These are phyloP conservation scores for Copromyces sp. DNA, from an alignment of 495 filamentous ascomycete species.

Conservation along the genomic window DNA sequence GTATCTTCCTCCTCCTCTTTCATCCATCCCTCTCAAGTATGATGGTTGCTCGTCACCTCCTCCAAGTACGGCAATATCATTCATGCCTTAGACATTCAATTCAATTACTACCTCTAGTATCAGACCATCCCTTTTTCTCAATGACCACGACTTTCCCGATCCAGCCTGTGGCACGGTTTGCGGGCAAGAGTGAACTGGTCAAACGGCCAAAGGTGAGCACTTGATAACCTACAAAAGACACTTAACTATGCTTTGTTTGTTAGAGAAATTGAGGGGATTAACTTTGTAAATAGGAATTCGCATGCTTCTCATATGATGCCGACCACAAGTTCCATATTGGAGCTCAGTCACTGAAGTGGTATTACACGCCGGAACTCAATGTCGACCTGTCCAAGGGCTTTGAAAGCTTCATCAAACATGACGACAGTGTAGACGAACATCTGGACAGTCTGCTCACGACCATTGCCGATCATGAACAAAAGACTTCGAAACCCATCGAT, in stretches of 20 bases:
- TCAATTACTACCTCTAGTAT: neutral
- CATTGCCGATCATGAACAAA: constrained; percentile 60
- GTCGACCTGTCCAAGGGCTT: constrained; percentile 69
- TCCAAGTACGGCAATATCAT: neutral
- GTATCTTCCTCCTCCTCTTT: neutral
- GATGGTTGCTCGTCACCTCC: neutral
- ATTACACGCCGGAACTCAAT: constrained; percentile 66
- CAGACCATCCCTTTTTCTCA: constrained; percentile 1
- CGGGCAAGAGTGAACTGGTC: constrained; percentile 50
- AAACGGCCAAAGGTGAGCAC: constrained; percentile 52
- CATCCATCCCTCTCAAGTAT: neutral
- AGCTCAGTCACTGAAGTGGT: constrained; percentile 72
- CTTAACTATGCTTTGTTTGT: neutral
- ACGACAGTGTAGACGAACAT: constrained; percentile 77
- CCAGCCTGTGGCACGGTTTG: constrained; percentile 51
- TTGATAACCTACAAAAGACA: neutral
- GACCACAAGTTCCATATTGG: constrained; percentile 66
- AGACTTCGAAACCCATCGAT: constrained; percentile 53
- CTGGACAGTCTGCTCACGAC: constrained; percentile 73
- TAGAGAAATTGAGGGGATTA: neutral
- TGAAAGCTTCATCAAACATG: constrained; percentile 71
- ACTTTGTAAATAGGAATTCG: constrained; percentile 53
- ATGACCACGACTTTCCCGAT: constrained; percentile 45
- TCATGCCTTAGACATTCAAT: neutral
- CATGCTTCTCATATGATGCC: constrained; percentile 84